Base-by-base conservation (phyloP, 2,329 filamentous ascomycete genomes). In the Chaetothyriales sp. region DNA sequence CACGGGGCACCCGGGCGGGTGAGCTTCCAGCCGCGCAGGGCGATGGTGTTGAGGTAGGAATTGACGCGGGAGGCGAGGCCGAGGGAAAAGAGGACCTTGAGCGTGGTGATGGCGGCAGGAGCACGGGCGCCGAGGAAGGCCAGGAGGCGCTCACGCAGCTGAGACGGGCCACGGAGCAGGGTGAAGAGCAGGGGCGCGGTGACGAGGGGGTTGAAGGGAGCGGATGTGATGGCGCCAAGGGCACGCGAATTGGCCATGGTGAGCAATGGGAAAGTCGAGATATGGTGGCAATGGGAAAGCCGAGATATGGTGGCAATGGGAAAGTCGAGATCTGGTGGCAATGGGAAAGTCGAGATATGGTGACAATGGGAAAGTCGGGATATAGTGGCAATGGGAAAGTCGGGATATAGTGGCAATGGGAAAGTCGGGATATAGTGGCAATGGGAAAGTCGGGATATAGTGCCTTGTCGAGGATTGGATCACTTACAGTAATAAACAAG, bases 71-170 rank as follows among this genome's bases (percentile, higher is more conserved):
- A 67, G 5, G 72, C 59, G 10, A 83, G 56, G 3, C 77, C 76
- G 22, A 82, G 63, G 28, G 70, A 72, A 51, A 81, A 68, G 18
- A 82, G 67, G 6, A 68, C 66, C 61, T 75, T 77, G 48, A 61
- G 50, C 1, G 51, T 25, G n/a, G 50, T 56, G 53, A 61, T 49
- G 20, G 54, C 48, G 0, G 18, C 49, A 7, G 50, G 54, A 19
- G 57, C 49, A 1, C 50, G 52, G 25, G 29, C 28, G n/a, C 52
- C 48, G 43, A 60, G 44, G 7, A 53, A 25, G 8, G 45, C 49
- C 18, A 60, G 47, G 4, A 60, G 44, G 37, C 51, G 53, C n/a
- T 43, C 22, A 13, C 56, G 51, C 20, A 57, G 51, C 33, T 54
- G 40, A 25, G 44, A 2, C 20, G 59, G 53, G 18, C 54, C 58